Conservation (phyloP, 2,329 filamentous ascomycete genomes). For the Neopestalotiopsis sp. region DNA sequence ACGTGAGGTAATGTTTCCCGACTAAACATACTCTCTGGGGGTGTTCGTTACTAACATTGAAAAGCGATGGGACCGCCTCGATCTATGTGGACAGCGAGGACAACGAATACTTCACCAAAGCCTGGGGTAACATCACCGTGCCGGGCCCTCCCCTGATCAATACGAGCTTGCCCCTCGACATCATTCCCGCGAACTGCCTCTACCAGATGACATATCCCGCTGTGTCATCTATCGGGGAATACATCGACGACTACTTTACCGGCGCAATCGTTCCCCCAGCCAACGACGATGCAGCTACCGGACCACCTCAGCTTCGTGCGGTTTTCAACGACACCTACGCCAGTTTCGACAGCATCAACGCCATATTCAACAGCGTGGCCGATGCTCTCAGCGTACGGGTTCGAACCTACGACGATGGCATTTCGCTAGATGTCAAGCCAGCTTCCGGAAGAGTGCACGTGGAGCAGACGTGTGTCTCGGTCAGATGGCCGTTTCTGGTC, state of each 20-base stretch:
- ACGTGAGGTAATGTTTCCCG: not conserved
- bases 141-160: constrained; percentile 1
- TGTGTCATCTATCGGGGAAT: not conserved
- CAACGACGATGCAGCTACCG: not conserved
- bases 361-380: not conserved
- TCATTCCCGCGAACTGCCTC: constrained; percentile 2
- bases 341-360: constrained; percentile 3
- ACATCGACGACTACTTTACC: not conserved
- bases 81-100: not conserved
- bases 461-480: constrained; percentile 11
- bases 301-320: not conserved
- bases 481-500: constrained; percentile 8
- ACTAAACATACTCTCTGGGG: not conserved
- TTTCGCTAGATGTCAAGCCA: not conserved
- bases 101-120: too few species aligned
- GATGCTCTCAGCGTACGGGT: constrained; percentile 2
- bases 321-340: constrained; percentile 1
- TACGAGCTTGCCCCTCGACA: not conserved
- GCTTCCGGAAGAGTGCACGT: not conserved
- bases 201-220: not conserved
- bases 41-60: not conserved
- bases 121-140: not conserved
- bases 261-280: not conserved
- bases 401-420: not conserved
- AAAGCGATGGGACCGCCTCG: not conserved